Evolutionary conservation across 2,329 filamentous ascomycete species (phyloP).

Genomic region (Penicillium sp.): DNA sequence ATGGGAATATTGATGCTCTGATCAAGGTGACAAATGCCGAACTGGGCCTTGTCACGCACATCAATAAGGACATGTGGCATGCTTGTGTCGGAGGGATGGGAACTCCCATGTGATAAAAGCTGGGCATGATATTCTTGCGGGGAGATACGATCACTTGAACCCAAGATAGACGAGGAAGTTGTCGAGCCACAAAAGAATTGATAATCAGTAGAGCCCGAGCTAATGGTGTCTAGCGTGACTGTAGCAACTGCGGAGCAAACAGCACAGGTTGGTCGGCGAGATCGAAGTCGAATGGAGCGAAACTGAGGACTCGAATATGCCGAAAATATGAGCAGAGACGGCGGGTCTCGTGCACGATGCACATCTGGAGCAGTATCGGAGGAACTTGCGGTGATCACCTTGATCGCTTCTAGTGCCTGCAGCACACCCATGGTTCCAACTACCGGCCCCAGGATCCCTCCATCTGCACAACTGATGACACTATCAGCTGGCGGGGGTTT

Average conservation of each 20-base stretch:
- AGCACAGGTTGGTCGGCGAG: constrained; percentile 63
- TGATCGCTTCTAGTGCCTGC: constrained; percentile 83
- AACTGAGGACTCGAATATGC: constrained; percentile 51
- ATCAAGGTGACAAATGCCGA: constrained; percentile 68
- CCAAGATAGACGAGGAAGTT: constrained; percentile 52
- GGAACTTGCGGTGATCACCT: constrained; percentile 56
- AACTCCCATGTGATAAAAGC: constrained; percentile 1
- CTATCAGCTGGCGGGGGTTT: constrained; percentile 76
- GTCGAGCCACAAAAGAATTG: constrained; percentile 72
- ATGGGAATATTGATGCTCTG: constrained; percentile 61
- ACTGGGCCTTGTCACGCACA: constrained; percentile 78
- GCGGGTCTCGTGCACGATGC: constrained; percentile 22
- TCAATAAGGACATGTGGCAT: constrained; percentile 62
- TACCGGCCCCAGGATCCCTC: constrained; percentile 84
- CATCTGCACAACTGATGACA: constrained; percentile 82
- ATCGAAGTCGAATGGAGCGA: constrained; percentile 67
- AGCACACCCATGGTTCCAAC: constrained; percentile 90
- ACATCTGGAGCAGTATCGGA: neutral
- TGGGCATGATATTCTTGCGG: constrained; percentile 52
- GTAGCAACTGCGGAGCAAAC: constrained; percentile 63
- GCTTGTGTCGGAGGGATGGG: neutral
- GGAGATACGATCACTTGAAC: constrained; percentile 61
- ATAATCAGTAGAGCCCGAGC: constrained; percentile 68
- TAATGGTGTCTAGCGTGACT: constrained; percentile 59
- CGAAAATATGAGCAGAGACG: constrained; percentile 41